A percentile compares a stretch with the other conserved stretches of the same genome.
Evolutionary conservation across 192 early-diverging fungal species (phyloP).

Genomic region (Phlyctochytrium bullatum): DNA sequence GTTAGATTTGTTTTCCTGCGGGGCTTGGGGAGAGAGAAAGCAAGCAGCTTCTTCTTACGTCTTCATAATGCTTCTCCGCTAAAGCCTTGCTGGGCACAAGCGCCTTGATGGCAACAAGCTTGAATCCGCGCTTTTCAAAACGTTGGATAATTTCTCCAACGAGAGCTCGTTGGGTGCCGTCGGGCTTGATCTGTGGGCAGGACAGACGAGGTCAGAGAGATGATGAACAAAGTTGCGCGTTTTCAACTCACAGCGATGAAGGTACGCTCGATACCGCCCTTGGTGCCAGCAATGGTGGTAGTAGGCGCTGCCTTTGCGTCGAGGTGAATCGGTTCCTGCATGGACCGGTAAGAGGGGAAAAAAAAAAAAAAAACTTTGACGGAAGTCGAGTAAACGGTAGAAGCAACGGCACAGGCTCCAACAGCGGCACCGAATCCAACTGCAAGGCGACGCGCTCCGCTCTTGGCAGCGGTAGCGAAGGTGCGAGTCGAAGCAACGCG

Average conservation of each 20-base stretch:
- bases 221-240: conserved; percentile 2
- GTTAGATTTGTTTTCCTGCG: too few relatives aligned
- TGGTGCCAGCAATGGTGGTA: conserved; percentile 15
- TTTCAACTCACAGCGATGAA: conserved; percentile 55
- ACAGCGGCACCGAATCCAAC: not conserved
- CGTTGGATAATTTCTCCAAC: conserved; percentile 82
- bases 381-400: not conserved
- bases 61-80: conserved; percentile 86
- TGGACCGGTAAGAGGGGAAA: too few relatives aligned
- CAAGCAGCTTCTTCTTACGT: too few relatives aligned
- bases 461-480: not conserved
- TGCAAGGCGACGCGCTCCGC: not conserved
- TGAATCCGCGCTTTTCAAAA: conserved; percentile 84
- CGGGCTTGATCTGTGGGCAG: conserved; percentile 62
- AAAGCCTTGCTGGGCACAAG: conserved; percentile 55
- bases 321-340: not conserved
- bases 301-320: not conserved
- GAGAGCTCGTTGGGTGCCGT: conserved; percentile 83
- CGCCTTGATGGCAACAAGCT: conserved; percentile 82
- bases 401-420: not conserved
- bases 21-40: too few relatives aligned
- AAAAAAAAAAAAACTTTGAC: too few relatives aligned
- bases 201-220: not conserved
- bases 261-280: conserved; percentile 68
- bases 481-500: not conserved